These are phyloP conservation scores for Cyamopsis tetragonoloba DNA, from an alignment of 306 rosid species.

Conservation along the genomic window DNA sequence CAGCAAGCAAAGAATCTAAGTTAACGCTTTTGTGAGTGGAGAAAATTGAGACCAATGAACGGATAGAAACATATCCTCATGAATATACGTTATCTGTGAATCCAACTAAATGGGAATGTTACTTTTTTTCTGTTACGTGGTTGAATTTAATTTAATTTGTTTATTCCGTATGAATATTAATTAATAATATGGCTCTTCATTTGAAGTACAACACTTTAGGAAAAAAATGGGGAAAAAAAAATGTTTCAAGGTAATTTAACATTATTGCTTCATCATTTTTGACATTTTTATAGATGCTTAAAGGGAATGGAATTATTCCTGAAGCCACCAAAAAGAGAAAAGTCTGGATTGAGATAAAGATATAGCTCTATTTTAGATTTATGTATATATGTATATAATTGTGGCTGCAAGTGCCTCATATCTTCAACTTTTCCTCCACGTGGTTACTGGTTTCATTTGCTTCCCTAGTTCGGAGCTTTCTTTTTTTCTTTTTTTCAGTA, in stretches of 20 bases:
- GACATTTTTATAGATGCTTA: slow-evolving; percentile 7
- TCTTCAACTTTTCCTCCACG: not conserved
- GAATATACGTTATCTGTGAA: slow-evolving; percentile 16
- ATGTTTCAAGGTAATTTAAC: too few species aligned
- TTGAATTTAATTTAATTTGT: not conserved
- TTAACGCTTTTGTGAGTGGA: slow-evolving; percentile 18
- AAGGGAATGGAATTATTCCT: slow-evolving; percentile 18
- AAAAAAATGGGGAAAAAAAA: too few species aligned
- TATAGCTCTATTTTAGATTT: not conserved
- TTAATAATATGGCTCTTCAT: not conserved
- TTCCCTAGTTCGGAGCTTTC: not conserved
- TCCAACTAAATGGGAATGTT: slow-evolving; percentile 8
- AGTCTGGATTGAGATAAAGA: not conserved
- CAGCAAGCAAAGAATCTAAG: slow-evolving; percentile 18
- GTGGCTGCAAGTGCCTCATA: not conserved
- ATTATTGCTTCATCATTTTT: not conserved
- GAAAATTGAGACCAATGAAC: not conserved
- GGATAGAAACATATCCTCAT: slow-evolving; percentile 15
- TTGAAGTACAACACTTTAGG: not conserved
- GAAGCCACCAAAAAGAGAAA: not conserved
- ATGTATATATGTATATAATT: not conserved
- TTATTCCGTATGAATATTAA: not conserved
- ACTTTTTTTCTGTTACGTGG: not conserved
- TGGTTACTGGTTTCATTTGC: not conserved
- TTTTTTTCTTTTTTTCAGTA: too few species aligned